A percentile compares a stretch with the other conserved stretches of the same genome.
phyloP scores from a whole-genome alignment of 208 protist species.

The Crithidia fasciculata region DNA sequence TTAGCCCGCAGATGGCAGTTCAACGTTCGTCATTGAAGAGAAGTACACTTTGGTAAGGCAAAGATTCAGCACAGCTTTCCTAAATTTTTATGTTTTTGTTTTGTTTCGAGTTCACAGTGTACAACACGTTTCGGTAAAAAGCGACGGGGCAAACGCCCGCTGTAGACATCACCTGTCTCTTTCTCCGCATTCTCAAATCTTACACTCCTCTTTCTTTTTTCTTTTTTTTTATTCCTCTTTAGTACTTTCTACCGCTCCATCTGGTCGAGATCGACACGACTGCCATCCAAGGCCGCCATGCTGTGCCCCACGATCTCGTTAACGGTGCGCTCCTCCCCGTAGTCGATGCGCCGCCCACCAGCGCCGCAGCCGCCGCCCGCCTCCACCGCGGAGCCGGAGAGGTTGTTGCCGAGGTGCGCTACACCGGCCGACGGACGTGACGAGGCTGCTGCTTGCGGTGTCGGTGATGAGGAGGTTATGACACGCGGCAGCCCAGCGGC shows the following conservation, averaged over 20 bases:
- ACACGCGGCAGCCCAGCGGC: not conserved
- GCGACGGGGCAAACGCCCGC: no score
- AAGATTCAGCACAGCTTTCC: no score
- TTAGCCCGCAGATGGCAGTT: no score
- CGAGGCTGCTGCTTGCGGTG: not conserved
- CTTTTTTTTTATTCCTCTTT: not conserved
- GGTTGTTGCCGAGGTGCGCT: not conserved
- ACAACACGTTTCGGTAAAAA: no score
- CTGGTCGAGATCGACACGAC: conserved; percentile 6
- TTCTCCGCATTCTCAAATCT: no score
- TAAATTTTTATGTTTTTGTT: no score
- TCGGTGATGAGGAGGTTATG: not conserved
- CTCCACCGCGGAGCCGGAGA: not conserved
- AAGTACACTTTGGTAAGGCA: no score
- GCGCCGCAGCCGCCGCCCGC: not conserved
- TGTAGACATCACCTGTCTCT: no score
- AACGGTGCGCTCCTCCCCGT: conserved; percentile 35
- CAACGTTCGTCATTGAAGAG: no score
- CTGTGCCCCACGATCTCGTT: conserved; percentile 46
- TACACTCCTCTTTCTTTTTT: not conserved
- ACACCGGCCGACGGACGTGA: not conserved
- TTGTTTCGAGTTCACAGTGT: no score
- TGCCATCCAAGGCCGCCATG: conserved; percentile 39
- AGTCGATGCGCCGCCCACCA: not conserved
- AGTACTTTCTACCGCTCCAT: not conserved